Evolutionary conservation across 2,329 filamentous ascomycete species (phyloP).

Genomic region (Fusarium tuaranense): DNA sequence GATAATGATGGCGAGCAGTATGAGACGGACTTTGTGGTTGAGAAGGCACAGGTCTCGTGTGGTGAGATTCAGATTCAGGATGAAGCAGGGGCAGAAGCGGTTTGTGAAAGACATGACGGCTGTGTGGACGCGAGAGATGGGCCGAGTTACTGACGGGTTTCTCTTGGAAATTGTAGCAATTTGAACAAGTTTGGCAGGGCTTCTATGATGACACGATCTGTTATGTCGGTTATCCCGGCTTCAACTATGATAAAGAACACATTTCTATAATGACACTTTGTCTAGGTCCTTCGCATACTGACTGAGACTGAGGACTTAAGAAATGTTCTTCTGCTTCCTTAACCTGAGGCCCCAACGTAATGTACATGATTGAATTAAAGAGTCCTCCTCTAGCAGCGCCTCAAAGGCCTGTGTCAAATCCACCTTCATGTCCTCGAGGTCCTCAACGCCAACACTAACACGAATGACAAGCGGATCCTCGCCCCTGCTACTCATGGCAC

Average conservation of each 20-base stretch:
- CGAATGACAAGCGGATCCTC: background rate
- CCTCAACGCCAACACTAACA: background rate
- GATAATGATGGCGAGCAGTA: background rate
- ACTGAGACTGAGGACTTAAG: too few relatives aligned
- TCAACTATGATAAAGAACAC: too few relatives aligned
- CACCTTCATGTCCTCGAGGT: background rate
- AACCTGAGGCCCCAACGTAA: too few relatives aligned
- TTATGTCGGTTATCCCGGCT: too few relatives aligned
- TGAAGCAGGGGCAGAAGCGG: background rate
- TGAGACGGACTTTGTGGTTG: background rate
- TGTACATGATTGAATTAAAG: background rate
- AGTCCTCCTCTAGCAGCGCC: background rate
- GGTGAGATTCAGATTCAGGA: background rate
- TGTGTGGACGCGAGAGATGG: background rate
- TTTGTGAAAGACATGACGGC: background rate
- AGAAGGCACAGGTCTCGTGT: background rate
- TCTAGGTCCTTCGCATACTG: too few relatives aligned
- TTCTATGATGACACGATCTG: too few relatives aligned
- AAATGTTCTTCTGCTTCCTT: too few relatives aligned
- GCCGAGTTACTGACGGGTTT: background rate
- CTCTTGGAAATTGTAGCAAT: background rate
- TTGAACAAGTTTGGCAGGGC: background rate
- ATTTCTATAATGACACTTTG: too few relatives aligned
- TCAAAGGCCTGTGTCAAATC: background rate
- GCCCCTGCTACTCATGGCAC: background rate